Base-by-base conservation (phyloP, 2,329 filamentous ascomycete species). In the Hymenoscyphus fructigenus region DNA sequence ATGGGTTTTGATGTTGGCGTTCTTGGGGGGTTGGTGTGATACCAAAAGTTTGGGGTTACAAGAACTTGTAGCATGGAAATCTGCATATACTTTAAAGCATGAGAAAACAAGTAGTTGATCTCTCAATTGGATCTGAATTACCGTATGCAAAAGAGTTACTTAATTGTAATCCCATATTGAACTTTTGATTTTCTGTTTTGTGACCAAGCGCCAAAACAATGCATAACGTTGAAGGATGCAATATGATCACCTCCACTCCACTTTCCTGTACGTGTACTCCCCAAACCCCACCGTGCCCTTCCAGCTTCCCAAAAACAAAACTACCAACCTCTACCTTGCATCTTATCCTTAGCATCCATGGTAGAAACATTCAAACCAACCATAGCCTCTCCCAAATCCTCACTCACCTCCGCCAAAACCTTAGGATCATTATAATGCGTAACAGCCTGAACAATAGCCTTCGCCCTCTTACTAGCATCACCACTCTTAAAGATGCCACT, bases 401-500 rank as follows among this genome's bases (percentile, higher is more conserved):
- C 88, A 80, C 91, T 94, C 65, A 93, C 91, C 80, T 96, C 90
- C 5, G 93, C 93, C 63, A 99, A 80, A 28, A 96, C 86, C 82
- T 91, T 89, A 47, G 93, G 81, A 76, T 98, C 93, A 72, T 87
- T 89, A 82, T 84, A 98, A 80, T 98, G 92, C 7, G 94, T 97
- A 0, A 92, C 92, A 29, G 95, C 95, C 76, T 93, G 90, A 61
- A 99, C 95, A 74, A 99, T 98, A 44, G 95, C 95, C 82, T 89
- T 92, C 15, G 95, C 95, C 66, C 95, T 84, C 87, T 94, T 92
- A 56, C 89, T 88, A 26, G 95, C 91, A 78, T 98, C 90, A 20
- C 94, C 94, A 5, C 88, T 92, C 87, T 98, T 98, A 87, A 99
- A 99, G 79, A 98, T 98, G 32, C 95, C 95, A 65, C 88, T 93